These are phyloP conservation scores for Peltaster fructicola DNA, from an alignment of 2,329 filamentous ascomycete genomes.

Conservation along the genomic window DNA sequence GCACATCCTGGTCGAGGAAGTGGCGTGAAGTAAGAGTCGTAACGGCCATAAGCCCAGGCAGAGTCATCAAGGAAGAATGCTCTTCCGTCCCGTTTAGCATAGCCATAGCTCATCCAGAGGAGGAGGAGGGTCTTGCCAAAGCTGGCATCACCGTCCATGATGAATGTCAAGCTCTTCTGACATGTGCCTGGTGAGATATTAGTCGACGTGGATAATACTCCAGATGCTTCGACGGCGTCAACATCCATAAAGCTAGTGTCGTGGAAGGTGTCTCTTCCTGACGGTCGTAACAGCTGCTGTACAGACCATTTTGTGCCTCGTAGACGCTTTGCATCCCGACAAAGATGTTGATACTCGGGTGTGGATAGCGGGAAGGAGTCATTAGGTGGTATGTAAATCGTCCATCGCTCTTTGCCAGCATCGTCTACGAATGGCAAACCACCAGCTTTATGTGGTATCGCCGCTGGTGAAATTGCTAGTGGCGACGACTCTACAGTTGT, in stretches of 20 bases:
- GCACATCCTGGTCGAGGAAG: slow-evolving; percentile 49
- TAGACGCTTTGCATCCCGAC: no score
- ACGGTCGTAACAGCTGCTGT: no score
- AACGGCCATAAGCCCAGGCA: slow-evolving; percentile 64
- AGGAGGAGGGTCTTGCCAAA: slow-evolving; percentile 61
- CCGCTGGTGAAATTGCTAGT: no score
- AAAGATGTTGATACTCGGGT: slow-evolving; percentile 52
- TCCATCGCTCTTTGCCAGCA: slow-evolving; percentile 54
- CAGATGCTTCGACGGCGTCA: slow-evolving; percentile 47
- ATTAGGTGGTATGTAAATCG: slow-evolving; percentile 55
- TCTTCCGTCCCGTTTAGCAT: slow-evolving; percentile 55
- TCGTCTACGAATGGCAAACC: slow-evolving; percentile 51
- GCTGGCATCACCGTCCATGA: slow-evolving; percentile 60
- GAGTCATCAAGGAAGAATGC: slow-evolving; percentile 75
- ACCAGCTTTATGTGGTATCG: no score
- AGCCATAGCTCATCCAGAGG: slow-evolving; percentile 68
- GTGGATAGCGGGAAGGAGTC: slow-evolving; percentile 49
- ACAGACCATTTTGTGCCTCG: no score
- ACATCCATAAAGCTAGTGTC: slow-evolving; percentile 62
- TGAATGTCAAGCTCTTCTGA: slow-evolving; percentile 55
- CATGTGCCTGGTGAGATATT: no score
- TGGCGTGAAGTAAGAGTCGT: slow-evolving; percentile 51
- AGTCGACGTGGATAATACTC: slow-evolving; percentile 34
- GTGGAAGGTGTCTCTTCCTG: slow-evolving; percentile 22
- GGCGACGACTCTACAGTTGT: no score